Conservation (phyloP, 2,329 filamentous ascomycete species). For the Epicoccum sorghinum region DNA sequence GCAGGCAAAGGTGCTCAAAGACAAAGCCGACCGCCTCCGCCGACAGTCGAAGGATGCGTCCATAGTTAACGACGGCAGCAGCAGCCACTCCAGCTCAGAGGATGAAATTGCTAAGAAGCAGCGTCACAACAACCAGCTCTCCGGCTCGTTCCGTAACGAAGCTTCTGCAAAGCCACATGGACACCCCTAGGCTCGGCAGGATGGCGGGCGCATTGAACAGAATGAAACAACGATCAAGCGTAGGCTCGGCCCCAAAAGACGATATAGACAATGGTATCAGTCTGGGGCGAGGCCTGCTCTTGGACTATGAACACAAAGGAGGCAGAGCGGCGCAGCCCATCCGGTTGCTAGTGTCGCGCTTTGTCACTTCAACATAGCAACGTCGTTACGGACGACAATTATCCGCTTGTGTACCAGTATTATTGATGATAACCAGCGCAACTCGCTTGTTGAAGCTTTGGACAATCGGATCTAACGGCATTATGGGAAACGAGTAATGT, state of each 20-base stretch:
- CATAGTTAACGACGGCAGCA: slow-evolving; percentile 48
- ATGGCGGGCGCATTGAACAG: neutral
- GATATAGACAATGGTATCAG: neutral
- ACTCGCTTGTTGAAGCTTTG: neutral
- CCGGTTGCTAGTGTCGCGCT: too few relatives aligned
- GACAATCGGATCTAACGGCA: slow-evolving; percentile 2
- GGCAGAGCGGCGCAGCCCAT: too few relatives aligned
- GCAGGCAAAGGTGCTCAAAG: slow-evolving; percentile 56
- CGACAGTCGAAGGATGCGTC: slow-evolving; percentile 55
- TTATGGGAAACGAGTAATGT: slow-evolving; percentile 10
- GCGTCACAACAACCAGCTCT: slow-evolving; percentile 6
- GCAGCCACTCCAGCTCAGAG: slow-evolving; percentile 40
- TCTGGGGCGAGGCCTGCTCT: neutral
- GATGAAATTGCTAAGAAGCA: slow-evolving; percentile 39
- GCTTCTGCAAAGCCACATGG: slow-evolving; percentile 33
- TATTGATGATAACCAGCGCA: neutral
- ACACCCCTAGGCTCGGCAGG: slow-evolving; percentile 30
- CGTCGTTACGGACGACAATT: too few relatives aligned
- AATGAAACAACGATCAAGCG: neutral
- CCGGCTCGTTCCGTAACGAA: slow-evolving; percentile 19
- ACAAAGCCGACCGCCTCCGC: slow-evolving; percentile 57
- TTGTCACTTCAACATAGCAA: too few relatives aligned
- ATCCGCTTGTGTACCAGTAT: too few relatives aligned
- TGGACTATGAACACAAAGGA: too few relatives aligned
- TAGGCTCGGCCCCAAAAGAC: neutral